These are phyloP conservation scores for Keithomyces neogunnii DNA, from an alignment of 2,329 filamentous ascomycete species.

Conservation along the genomic window DNA sequence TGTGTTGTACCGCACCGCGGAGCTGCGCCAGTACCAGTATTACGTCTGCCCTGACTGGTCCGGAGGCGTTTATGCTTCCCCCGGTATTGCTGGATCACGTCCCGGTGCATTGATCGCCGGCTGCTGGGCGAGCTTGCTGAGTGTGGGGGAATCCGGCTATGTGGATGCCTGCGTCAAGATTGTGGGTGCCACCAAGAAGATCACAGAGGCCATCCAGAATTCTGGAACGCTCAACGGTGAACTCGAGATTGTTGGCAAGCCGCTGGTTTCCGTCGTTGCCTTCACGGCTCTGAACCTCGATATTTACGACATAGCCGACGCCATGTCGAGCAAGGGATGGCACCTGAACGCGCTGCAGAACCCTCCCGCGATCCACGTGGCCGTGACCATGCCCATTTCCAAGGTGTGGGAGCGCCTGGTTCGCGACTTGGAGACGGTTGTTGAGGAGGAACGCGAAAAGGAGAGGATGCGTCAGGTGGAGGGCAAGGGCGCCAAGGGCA, in stretches of 20 bases:
- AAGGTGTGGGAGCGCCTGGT: constrained; percentile 74
- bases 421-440: constrained; percentile 57
- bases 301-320: constrained; percentile 91
- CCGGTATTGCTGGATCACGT: constrained; percentile 81
- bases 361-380: constrained; percentile 87
- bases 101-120: constrained; percentile 91
- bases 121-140: constrained; percentile 91
- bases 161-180: constrained; percentile 80
- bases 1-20: constrained; percentile 75
- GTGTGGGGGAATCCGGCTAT: constrained; percentile 80
- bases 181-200: constrained; percentile 76
- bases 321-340: constrained; percentile 78
- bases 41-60: constrained; percentile 94
- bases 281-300: constrained; percentile 79
- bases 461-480: constrained; percentile 64
- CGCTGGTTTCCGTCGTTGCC: constrained; percentile 82
- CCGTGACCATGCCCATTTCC: constrained; percentile 80
- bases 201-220: constrained; percentile 64
- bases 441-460: constrained; percentile 71
- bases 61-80: constrained; percentile 91
- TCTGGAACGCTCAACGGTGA: constrained; percentile 62
- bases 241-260: constrained; percentile 73
- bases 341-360: constrained; percentile 91
- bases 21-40: constrained; percentile 84
- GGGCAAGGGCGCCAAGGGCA: constrained; percentile 56